Evolutionary conservation across 192 early-diverging fungal genomes (phyloP), one percentile per base, ranked within the genome.

Genomic region (Gigaspora rosea): DNA sequence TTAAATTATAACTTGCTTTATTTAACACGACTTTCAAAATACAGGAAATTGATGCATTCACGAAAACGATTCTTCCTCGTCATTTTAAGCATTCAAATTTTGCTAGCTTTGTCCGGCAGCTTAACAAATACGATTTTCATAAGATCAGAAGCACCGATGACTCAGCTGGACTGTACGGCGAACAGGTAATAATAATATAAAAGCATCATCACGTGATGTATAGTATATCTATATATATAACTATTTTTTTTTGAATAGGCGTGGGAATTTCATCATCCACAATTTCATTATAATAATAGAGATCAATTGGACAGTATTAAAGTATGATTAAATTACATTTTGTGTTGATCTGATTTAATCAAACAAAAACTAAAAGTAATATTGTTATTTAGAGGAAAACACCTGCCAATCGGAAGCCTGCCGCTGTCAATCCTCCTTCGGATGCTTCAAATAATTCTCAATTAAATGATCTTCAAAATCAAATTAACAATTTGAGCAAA

Each of bases 121-220:
- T 92, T n/a, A 93, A 93, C 84, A 92, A 90, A 77, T 94, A 92
- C 72, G 92, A 88, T 71, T 94, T 94, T 78, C 90, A 91, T 82
- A 94, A 93, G 80, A 83, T 92, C 41, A 87, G 87, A 68, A 87
- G 86, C 51, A 78, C 82, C 22, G 84, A 88, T 20, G 87, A 90
- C 33, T 78, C 78, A 11, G 63, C 78, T 13, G 68, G 77, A 16
- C 78, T 79, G 11, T 85, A 90, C 65, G 88, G 88, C 49, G 86
- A 90, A 47, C 87, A 86, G 83, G 86, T 89, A 87, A 18, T 46
- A 18, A 46, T 5, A 35, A 6, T 0, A 6, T 0, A 16, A n/a
- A 27, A 3, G 27, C 13, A 27, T 66, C 6, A 22, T 75, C 52
- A n/a, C 2, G 10, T n/a, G 32, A 6, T 46, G 36, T 1, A 27